Percentiles rank a stretch among this genome's conserved stretches.
Evolutionary conservation across 345 rosid genomes (phyloP).

Genomic region (Linum usitatissimum): DNA sequence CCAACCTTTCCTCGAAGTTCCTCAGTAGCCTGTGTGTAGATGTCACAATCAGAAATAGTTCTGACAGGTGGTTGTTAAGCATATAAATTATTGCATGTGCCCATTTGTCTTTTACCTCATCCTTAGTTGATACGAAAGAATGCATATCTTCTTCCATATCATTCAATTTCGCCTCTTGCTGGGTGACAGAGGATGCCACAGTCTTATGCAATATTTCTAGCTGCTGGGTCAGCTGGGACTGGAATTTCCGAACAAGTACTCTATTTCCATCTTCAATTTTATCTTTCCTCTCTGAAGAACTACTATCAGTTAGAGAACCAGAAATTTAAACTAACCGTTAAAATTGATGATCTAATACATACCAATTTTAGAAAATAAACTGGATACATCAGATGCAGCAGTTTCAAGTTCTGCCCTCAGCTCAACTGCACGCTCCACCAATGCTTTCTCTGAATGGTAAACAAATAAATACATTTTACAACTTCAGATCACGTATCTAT

Average conservation of each 20-base stretch:
- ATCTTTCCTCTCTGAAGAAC: conserved; percentile 73
- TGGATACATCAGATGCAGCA: conserved; percentile 79
- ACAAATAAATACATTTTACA: not conserved
- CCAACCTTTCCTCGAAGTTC: conserved; percentile 69
- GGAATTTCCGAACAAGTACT: conserved; percentile 59
- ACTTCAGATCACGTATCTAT: conserved; percentile 34
- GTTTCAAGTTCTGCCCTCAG: conserved; percentile 76
- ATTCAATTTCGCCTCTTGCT: conserved; percentile 80
- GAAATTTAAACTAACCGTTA: conserved; percentile 5
- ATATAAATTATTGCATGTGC: not conserved
- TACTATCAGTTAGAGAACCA: conserved; percentile 8
- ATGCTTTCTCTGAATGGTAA: conserved; percentile 49
- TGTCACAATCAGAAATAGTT: conserved; percentile 12
- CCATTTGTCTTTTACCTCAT: conserved; percentile 38
- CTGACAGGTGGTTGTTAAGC: not conserved
- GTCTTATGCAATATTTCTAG: conserved; percentile 81
- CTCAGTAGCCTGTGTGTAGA: conserved; percentile 57
- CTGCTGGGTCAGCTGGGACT: conserved; percentile 72
- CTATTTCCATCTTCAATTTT: conserved; percentile 85
- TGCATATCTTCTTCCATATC: conserved; percentile 94
- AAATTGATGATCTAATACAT: conserved; percentile 12
- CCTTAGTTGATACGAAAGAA: conserved; percentile 75
- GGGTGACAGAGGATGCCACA: conserved; percentile 75
- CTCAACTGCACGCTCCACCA: conserved; percentile 77
- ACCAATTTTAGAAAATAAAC: conserved; percentile 87